A percentile compares a stretch with the other conserved stretches of the same genome.
Conservation (phyloP, 139 green algal species). For the Pleodorina starrii region DNA sequence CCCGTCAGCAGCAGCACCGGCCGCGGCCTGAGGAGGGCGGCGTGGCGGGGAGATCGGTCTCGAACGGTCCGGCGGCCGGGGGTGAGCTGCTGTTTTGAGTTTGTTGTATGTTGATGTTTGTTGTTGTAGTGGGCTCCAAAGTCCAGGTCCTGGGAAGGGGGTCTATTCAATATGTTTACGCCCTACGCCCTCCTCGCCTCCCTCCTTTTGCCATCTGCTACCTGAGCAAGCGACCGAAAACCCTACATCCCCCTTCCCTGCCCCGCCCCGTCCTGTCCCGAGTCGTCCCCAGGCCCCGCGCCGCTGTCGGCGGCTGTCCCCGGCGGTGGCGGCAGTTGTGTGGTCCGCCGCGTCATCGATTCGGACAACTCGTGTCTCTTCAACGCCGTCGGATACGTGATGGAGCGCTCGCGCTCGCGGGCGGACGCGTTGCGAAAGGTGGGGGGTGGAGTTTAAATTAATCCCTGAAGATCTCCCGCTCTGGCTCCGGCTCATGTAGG, state of each 20-base stretch:
- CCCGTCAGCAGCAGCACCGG: not conserved
- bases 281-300: conserved; percentile 37
- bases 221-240: too few species aligned
- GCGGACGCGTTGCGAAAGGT: conserved; percentile 20
- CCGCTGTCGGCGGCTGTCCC: conserved; percentile 54
- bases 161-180: too few species aligned
- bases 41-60: not conserved
- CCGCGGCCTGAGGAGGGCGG: not conserved
- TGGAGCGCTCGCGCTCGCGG: conserved; percentile 68
- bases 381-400: conserved; percentile 90
- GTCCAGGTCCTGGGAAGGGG: too few species aligned
- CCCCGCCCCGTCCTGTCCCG: not conserved
- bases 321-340: conserved; percentile 78
- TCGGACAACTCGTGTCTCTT: conserved; percentile 97
- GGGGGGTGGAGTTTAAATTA: not conserved
- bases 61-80: not conserved
- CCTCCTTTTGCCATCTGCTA: too few species aligned
- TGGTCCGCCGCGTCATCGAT: conserved; percentile 87
- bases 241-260: not conserved
- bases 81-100: not conserved
- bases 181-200: too few species aligned
- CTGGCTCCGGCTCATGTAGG: too few species aligned
- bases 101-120: not conserved
- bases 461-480: too few species aligned
- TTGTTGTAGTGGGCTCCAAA: too few species aligned